Percentiles rank a stretch among this genome's conserved stretches.
These are phyloP conservation scores for Metschnikowia lunata DNA, from an alignment of 805 yeast genomes.

Conservation along the genomic window DNA sequence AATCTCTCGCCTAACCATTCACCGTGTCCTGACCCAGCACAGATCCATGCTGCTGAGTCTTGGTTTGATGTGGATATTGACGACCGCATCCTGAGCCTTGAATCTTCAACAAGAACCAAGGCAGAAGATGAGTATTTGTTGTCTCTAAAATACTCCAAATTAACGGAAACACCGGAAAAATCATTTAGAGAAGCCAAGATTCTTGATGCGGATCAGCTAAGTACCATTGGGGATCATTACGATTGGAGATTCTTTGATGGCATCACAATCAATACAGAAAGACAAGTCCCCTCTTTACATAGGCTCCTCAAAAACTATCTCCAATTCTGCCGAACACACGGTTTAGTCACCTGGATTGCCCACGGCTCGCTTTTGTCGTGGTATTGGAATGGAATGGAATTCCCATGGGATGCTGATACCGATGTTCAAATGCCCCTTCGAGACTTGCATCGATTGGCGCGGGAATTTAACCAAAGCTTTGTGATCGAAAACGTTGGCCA, in stretches of 20 bases:
- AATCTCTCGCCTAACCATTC: constrained; percentile 4
- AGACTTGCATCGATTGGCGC: constrained; percentile 18
- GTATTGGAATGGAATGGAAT: constrained; percentile 23
- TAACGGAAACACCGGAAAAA: constrained; percentile 12
- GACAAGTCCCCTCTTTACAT: constrained; percentile 16
- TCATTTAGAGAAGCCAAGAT: constrained; percentile 12
- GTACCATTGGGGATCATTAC: constrained; percentile 15
- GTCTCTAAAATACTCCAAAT: constrained; percentile 17
- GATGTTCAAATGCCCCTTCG: constrained; percentile 25
- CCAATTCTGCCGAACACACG: constrained; percentile 17
- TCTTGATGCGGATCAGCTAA: constrained; percentile 2
- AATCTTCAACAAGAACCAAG: neutral
- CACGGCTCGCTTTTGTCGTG: constrained; percentile 22
- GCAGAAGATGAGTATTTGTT: constrained; percentile 18
- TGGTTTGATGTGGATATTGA: constrained; percentile 25
- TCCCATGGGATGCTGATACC: constrained; percentile 25
- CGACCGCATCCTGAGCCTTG: constrained; percentile 20
- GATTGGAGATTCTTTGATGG: constrained; percentile 24
- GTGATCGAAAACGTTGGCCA: constrained; percentile 19
- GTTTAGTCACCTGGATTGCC: constrained; percentile 23
- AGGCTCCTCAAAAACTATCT: constrained; percentile 19
- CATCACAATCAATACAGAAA: constrained; percentile 7
- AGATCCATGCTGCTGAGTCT: constrained; percentile 17
- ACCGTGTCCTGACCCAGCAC: neutral
- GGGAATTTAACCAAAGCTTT: constrained; percentile 20